These are phyloP conservation scores for Sphaerulina musiva DNA, from an alignment of 2,329 filamentous ascomycete genomes.

Conservation along the genomic window DNA sequence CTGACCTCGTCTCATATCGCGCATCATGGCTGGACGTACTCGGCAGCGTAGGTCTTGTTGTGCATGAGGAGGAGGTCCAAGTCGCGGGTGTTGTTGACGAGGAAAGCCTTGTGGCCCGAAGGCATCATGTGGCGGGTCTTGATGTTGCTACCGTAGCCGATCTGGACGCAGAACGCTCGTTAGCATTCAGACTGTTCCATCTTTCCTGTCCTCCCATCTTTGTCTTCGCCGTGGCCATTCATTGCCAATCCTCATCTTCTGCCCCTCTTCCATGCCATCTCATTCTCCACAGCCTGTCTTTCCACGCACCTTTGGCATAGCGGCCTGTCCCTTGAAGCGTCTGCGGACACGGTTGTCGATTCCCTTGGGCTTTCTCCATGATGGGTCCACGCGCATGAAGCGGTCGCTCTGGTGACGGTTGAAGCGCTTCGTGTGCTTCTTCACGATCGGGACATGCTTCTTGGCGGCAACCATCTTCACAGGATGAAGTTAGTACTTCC, in stretches of 20 bases:
- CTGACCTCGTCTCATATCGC: background rate
- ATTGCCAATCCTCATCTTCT: slow-evolving; percentile 1
- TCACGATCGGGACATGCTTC: slow-evolving; percentile 99
- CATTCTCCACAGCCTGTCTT: background rate
- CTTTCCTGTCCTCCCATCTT: slow-evolving; percentile 7
- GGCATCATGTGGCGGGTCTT: slow-evolving; percentile 99
- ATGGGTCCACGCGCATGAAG: slow-evolving; percentile 83
- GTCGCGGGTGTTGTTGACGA: slow-evolving; percentile 93
- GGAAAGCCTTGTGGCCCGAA: slow-evolving; percentile 99
- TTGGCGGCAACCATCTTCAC: slow-evolving; percentile 93
- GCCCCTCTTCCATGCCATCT: slow-evolving; percentile 3
- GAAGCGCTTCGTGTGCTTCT: slow-evolving; percentile 99
- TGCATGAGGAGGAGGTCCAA: slow-evolving; percentile 99
- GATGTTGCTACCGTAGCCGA: slow-evolving; percentile 98
- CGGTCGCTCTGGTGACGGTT: slow-evolving; percentile 94
- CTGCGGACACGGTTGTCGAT: slow-evolving; percentile 97
- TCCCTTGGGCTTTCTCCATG: slow-evolving; percentile 99
- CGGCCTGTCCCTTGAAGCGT: slow-evolving; percentile 91
- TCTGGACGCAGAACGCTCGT: slow-evolving; percentile 50
- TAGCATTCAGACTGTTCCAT: slow-evolving; percentile 10
- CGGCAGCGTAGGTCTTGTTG: slow-evolving; percentile 97
- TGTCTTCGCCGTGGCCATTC: slow-evolving; percentile 6
- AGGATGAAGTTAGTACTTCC: slow-evolving; percentile 1
- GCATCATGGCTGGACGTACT: slow-evolving; percentile 58
- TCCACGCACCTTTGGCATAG: slow-evolving; percentile 89